Conservation (phyloP, 1,284 basidiomycete species). For the Puccinia horiana region DNA sequence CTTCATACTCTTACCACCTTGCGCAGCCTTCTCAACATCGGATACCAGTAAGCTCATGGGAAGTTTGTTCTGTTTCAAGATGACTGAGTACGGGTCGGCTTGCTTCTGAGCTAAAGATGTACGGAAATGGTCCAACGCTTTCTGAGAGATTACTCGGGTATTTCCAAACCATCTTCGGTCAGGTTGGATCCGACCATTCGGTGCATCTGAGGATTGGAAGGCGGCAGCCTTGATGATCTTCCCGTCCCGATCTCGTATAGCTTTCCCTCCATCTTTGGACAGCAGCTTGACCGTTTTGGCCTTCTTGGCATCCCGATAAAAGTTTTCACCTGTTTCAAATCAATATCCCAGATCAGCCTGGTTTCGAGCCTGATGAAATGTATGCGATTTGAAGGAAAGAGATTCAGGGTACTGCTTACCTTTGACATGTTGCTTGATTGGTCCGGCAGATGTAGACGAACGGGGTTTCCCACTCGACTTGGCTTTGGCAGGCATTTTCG, state of each 20-base stretch:
- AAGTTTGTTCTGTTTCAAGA: conserved; percentile 85
- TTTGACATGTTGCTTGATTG: conserved; percentile 50
- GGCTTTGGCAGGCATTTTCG: conserved; percentile 28
- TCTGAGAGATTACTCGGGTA: conserved; percentile 96
- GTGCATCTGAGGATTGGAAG: conserved; percentile 86
- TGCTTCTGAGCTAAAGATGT: conserved; percentile 78
- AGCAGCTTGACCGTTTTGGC: conserved; percentile 83
- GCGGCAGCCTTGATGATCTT: conserved; percentile 87
- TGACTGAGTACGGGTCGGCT: conserved; percentile 89
- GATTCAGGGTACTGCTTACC: neutral
- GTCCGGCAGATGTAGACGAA: conserved; percentile 24
- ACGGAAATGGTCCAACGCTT: conserved; percentile 87
- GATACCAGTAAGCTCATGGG: conserved; percentile 91
- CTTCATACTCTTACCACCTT: conserved; percentile 66
- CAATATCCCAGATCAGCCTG: neutral
- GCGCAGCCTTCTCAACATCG: conserved; percentile 72
- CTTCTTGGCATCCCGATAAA: conserved; percentile 54
- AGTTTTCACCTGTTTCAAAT: conserved; percentile 47
- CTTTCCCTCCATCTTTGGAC: conserved; percentile 72
- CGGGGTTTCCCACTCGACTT: conserved; percentile 36
- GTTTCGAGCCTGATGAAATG: neutral
- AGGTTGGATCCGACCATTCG: conserved; percentile 83
- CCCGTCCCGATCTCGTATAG: conserved; percentile 81
- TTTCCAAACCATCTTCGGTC: conserved; percentile 97
- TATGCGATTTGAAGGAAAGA: too few species aligned